phyloP scores from a whole-genome alignment of 768 basidiomycete genomes.

The Holtermanniella nyarrowii region DNA sequence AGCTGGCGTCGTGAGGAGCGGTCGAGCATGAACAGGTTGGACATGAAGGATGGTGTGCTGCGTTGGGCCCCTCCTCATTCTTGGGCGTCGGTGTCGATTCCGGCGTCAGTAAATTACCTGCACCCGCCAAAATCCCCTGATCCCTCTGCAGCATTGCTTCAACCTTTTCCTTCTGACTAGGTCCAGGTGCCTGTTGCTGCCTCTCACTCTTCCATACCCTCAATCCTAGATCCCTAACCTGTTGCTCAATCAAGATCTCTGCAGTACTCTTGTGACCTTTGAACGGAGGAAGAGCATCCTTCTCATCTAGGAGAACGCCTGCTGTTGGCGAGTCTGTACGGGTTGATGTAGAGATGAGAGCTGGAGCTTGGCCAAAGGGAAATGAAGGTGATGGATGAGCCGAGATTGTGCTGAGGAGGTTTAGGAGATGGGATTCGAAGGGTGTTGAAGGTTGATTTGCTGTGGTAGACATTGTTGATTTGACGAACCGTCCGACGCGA shows the following conservation, averaged over 20 bases:
- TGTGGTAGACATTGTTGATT: no score
- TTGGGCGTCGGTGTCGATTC: conserved; percentile 22
- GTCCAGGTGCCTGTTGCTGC: background rate
- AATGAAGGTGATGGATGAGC: conserved; percentile 29
- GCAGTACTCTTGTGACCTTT: conserved; percentile 21
- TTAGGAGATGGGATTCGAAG: conserved; percentile 23
- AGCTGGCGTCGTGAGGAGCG: conserved; percentile 15
- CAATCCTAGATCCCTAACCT: conserved; percentile 21
- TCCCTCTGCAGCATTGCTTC: background rate
- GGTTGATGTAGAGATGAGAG: background rate
- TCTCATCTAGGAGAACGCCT: background rate
- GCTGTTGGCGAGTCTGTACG: background rate
- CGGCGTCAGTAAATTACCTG: conserved; percentile 16
- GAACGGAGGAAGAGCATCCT: conserved; percentile 3
- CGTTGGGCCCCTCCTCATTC: background rate
- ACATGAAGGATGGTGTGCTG: conserved; percentile 1
- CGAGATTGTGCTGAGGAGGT: conserved; percentile 22
- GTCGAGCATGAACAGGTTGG: conserved; percentile 18
- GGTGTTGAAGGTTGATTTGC: no score
- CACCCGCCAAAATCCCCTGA: background rate
- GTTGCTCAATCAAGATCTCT: conserved; percentile 28
- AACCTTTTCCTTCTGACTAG: background rate
- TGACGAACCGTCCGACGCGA: no score
- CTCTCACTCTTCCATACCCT: conserved; percentile 21
- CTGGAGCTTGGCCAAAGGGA: conserved; percentile 12